A percentile compares a stretch with the other conserved stretches of the same genome.
Evolutionary conservation across 495 filamentous ascomycete genomes (phyloP).

Genomic region (Hypoxylon rickii): DNA sequence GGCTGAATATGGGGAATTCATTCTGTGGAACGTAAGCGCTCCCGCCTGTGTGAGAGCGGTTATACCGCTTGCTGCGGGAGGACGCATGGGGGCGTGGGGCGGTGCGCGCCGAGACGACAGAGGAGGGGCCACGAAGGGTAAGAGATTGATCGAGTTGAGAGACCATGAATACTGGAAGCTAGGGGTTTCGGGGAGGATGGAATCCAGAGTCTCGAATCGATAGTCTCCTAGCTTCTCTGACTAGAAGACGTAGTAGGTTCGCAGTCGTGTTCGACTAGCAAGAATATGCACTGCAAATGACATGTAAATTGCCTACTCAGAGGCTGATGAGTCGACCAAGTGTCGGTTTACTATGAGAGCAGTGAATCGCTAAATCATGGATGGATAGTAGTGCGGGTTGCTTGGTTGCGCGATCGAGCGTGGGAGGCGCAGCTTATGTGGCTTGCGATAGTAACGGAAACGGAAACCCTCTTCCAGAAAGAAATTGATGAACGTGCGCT

Average conservation of each 20-base stretch:
- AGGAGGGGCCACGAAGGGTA: conserved; percentile 64
- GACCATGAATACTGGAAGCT: conserved; percentile 60
- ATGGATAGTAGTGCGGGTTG: conserved; percentile 6
- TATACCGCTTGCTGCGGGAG: conserved; percentile 67
- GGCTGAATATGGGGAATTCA: conserved; percentile 88
- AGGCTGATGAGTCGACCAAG: background rate
- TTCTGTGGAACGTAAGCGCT: conserved; percentile 73
- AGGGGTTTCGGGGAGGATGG: background rate
- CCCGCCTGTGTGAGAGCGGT: conserved; percentile 81
- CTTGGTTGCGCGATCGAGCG: conserved; percentile 14
- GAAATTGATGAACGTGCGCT: too few relatives aligned
- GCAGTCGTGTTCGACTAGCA: background rate
- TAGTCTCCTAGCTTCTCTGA: background rate
- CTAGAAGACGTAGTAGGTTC: background rate
- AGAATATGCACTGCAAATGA: conserved; percentile 2
- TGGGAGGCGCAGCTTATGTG: conserved; percentile 24
- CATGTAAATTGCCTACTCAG: background rate
- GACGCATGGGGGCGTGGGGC: conserved; percentile 48
- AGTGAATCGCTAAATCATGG: too few relatives aligned
- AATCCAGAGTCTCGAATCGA: conserved; percentile 11
- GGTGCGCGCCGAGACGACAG: conserved; percentile 53
- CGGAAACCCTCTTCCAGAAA: too few relatives aligned
- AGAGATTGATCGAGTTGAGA: conserved; percentile 68
- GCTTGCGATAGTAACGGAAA: too few relatives aligned
- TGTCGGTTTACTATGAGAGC: too few relatives aligned